These are phyloP conservation scores for Paracamarosporium sp. DNA, from an alignment of 2,329 filamentous ascomycete genomes.

Conservation along the genomic window DNA sequence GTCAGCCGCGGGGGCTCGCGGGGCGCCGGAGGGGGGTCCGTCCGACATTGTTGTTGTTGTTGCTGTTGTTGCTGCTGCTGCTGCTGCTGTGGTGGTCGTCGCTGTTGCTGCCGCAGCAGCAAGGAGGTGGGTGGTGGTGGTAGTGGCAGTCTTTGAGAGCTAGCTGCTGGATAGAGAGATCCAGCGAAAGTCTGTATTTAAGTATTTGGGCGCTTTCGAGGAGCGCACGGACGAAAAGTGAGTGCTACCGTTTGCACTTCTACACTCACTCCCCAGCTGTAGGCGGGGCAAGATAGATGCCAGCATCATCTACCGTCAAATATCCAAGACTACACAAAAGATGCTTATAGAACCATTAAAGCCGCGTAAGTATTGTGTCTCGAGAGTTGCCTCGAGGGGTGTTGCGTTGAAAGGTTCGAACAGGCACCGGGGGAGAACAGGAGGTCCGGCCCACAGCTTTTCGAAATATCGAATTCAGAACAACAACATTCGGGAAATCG, in stretches of 20 bases:
- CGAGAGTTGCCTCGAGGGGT: no score
- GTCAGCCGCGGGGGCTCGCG: not conserved
- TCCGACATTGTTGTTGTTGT: not conserved
- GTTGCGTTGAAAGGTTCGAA: no score
- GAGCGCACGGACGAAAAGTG: conserved; percentile 1
- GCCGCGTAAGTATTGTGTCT: no score
- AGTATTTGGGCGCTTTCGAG: not conserved
- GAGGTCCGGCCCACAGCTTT: no score
- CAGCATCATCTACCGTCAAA: not conserved
- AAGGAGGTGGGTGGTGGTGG: not conserved
- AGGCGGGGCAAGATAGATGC: not conserved
- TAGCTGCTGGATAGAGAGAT: no score
- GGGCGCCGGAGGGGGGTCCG: no score
- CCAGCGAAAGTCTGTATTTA: not conserved
- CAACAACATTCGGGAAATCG: no score
- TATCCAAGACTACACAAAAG: no score
- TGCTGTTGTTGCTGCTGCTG: not conserved
- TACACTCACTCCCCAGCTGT: not conserved
- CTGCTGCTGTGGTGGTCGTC: not conserved
- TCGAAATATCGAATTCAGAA: no score
- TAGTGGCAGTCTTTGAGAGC: not conserved
- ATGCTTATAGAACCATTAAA: no score
- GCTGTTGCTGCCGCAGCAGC: not conserved
- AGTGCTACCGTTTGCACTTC: not conserved
- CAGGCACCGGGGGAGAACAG: no score